Conservation (phyloP, 169 alveolate species). For the Plasmodium knowlesi region DNA sequence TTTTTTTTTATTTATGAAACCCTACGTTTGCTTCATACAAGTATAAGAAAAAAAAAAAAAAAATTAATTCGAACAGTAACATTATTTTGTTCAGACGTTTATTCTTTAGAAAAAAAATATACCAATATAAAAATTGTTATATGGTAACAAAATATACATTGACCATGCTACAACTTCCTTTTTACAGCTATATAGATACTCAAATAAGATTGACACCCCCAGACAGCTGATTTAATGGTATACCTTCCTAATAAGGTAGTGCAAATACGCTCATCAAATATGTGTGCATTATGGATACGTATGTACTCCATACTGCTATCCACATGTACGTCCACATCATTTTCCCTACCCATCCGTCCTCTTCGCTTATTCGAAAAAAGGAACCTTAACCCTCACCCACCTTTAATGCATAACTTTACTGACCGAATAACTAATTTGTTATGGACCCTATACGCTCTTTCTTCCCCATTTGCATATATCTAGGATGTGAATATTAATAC, state of each 20-base stretch:
- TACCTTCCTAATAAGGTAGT: background rate
- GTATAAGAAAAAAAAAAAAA: background rate
- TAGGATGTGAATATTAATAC: background rate
- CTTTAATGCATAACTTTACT: background rate
- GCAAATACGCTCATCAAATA: background rate
- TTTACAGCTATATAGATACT: background rate
- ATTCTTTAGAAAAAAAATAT: background rate
- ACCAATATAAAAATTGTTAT: background rate
- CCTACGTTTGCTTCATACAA: background rate
- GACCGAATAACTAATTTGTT: background rate
- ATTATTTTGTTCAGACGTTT: background rate
- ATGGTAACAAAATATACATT: background rate
- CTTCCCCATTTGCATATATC: background rate
- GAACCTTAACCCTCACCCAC: background rate
- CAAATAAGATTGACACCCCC: background rate
- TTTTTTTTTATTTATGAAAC: background rate
- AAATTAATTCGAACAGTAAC: background rate
- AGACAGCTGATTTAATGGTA: background rate
- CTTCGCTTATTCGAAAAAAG: background rate
- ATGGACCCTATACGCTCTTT: background rate
- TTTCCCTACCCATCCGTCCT: background rate
- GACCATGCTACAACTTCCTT: background rate
- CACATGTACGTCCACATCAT: background rate
- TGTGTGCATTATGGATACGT: background rate
- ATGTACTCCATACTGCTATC: background rate